phyloP scores from a whole-genome alignment of 148 eudicot genomes.

The Rhododendron mucronatum region DNA sequence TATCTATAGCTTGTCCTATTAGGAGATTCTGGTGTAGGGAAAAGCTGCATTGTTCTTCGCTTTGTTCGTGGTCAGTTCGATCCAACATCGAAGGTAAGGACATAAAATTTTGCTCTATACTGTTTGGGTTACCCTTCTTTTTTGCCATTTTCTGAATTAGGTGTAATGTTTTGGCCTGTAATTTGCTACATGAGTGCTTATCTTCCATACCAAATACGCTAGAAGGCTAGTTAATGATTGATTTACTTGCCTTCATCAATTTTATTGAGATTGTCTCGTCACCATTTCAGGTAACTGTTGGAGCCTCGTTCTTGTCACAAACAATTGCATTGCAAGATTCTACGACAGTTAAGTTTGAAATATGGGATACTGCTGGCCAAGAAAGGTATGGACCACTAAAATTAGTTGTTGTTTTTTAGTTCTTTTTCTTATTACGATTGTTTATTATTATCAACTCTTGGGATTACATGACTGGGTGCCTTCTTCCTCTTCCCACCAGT shows the following conservation, averaged over 20 bases:
- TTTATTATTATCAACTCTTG: background rate
- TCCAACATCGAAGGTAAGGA: slow-evolving; percentile 83
- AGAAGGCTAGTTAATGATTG: background rate
- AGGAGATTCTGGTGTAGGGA: slow-evolving; percentile 80
- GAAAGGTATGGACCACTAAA: slow-evolving; percentile 52
- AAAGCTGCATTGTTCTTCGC: slow-evolving; percentile 79
- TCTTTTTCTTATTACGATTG: background rate
- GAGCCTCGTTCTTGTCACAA: slow-evolving; percentile 95
- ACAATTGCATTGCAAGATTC: slow-evolving; percentile 95
- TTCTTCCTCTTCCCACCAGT: background rate
- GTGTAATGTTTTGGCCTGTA: background rate
- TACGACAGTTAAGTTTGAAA: slow-evolving; percentile 92
- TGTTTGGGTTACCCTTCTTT: background rate
- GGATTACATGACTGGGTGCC: background rate
- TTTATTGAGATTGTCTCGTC: background rate
- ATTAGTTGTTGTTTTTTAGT: background rate
- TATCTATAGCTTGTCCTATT: slow-evolving; percentile 55
- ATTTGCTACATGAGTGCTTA: background rate
- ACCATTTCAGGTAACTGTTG: slow-evolving; percentile 70
- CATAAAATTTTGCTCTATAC: background rate
- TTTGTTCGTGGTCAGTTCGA: slow-evolving; percentile 97
- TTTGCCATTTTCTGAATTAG: background rate
- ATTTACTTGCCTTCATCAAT: background rate
- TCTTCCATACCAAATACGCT: background rate
- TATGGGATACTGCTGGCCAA: slow-evolving; percentile 99